These are phyloP conservation scores for Skeletonema marinoi DNA, from an alignment of 108 stramenopile species.

Conservation along the genomic window DNA sequence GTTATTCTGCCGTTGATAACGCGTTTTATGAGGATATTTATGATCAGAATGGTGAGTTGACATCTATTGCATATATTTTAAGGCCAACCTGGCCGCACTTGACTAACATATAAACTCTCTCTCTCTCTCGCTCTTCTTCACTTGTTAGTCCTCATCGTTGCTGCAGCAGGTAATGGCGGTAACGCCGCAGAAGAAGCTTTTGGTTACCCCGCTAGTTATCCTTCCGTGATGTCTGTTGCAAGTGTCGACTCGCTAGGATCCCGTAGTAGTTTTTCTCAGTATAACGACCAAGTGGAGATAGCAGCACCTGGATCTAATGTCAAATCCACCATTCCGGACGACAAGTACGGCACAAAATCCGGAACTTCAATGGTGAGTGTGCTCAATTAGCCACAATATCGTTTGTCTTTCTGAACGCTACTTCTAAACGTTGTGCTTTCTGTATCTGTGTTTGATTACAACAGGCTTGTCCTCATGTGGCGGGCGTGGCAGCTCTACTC, in stretches of 20 bases:
- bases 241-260: slow-evolving; percentile 16
- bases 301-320: slow-evolving; percentile 20
- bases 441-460: slow-evolving; percentile 18
- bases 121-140: no score
- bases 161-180: slow-evolving; percentile 77
- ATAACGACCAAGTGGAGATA: slow-evolving; percentile 56
- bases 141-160: slow-evolving; percentile 43
- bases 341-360: neutral
- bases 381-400: neutral
- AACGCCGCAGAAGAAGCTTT: no score
- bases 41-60: slow-evolving; percentile 28
- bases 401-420: neutral
- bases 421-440: neutral
- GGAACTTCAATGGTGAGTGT: slow-evolving; percentile 24
- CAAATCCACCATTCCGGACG: neutral
- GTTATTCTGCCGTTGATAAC: neutral
- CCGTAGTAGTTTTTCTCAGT: slow-evolving; percentile 22
- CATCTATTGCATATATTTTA: no score
- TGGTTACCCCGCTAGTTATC: slow-evolving; percentile 60
- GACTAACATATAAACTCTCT: no score
- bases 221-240: slow-evolving; percentile 57
- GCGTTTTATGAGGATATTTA: slow-evolving; percentile 14
- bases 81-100: no score
- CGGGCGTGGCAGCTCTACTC: slow-evolving; percentile 70
- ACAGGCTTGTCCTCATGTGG: slow-evolving; percentile 65